Conservation (phyloP, 495 filamentous ascomycete species). For the Mytilinidion resinicola region DNA sequence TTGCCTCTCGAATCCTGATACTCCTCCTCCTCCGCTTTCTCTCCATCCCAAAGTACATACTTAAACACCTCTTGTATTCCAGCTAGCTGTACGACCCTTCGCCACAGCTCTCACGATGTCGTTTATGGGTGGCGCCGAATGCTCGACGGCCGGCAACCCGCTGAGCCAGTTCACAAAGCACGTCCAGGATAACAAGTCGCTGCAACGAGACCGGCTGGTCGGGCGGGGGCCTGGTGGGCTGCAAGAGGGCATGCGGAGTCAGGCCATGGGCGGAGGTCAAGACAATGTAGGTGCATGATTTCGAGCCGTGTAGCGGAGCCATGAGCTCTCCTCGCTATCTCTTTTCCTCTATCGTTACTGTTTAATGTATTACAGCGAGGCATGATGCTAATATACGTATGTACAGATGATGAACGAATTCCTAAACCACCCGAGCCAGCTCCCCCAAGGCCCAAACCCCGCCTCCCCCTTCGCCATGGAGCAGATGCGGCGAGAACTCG, state of each 20-base stretch:
- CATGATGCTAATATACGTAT: slow-evolving; percentile 26
- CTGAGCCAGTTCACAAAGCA: slow-evolving; percentile 95
- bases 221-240: slow-evolving; percentile 58
- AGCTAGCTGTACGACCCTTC: neutral
- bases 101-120: slow-evolving; percentile 54
- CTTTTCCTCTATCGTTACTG: too few relatives aligned
- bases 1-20: neutral
- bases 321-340: neutral
- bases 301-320: neutral
- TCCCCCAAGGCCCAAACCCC: slow-evolving; percentile 46
- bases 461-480: slow-evolving; percentile 60
- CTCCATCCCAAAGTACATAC: neutral
- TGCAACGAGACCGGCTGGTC: slow-evolving; percentile 81
- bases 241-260: slow-evolving; percentile 60
- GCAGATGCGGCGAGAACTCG: slow-evolving; percentile 59
- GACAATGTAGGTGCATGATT: slow-evolving; percentile 48
- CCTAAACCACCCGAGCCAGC: slow-evolving; percentile 62
- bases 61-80: neutral
- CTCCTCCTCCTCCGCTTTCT: neutral
- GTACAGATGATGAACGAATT: slow-evolving; percentile 90
- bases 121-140: slow-evolving; percentile 91
- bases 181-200: slow-evolving; percentile 85
- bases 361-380: neutral
- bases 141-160: slow-evolving; percentile 92
- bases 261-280: slow-evolving; percentile 52